These are phyloP conservation scores for Polygonum maritimum DNA, from an alignment of 148 eudicot species.

Conservation along the genomic window DNA sequence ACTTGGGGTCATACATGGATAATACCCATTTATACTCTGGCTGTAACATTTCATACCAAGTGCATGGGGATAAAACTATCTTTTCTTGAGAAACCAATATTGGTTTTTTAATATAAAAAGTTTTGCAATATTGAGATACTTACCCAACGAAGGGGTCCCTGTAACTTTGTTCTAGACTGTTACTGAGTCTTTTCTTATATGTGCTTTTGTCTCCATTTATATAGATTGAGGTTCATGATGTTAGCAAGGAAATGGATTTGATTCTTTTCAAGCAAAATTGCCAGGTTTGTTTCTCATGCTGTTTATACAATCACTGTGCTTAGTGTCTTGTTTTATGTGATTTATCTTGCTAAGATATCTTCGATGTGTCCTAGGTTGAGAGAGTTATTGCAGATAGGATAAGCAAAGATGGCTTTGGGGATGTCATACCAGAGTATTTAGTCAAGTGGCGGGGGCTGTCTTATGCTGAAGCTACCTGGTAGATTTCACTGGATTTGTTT, in stretches of 20 bases:
- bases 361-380: conserved; percentile 40
- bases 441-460: conserved; percentile 99
- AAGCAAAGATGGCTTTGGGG: conserved; percentile 45
- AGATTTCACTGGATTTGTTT: conserved; percentile 12
- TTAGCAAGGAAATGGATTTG: conserved; percentile 99
- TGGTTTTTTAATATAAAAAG: background rate
- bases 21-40: background rate
- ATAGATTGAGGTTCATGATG: conserved; percentile 96
- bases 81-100: background rate
- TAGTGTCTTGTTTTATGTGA: background rate
- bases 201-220: conserved; percentile 7
- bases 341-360: background rate
- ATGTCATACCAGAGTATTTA: conserved; percentile 65
- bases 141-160: background rate
- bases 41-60: background rate
- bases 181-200: conserved; percentile 10
- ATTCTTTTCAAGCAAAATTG: conserved; percentile 89
- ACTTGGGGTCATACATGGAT: background rate
- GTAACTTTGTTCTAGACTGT: background rate
- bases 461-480: conserved; percentile 99
- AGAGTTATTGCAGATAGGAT: conserved; percentile 83
- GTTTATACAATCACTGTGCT: background rate
- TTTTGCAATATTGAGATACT: background rate
- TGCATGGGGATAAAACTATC: background rate
- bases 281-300: conserved; percentile 42